Conservation (phyloP, 345 rosid species). For the Euclidium syriacum region DNA sequence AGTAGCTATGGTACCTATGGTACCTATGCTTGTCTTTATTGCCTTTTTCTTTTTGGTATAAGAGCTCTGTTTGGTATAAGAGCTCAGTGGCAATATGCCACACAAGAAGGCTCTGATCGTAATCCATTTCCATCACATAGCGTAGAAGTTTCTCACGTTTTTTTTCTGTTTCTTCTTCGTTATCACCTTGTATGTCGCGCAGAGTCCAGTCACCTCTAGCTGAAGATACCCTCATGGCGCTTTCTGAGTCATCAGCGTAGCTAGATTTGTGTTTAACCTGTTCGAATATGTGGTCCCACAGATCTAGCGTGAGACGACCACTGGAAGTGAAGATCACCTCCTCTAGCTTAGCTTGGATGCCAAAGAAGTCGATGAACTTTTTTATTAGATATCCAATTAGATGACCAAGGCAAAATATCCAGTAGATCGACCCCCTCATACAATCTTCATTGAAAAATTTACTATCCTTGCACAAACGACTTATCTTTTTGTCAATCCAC, state of each 20-base stretch:
- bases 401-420: not conserved
- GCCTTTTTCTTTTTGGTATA: slow-evolving; percentile 14
- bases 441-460: not conserved
- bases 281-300: slow-evolving; percentile 46
- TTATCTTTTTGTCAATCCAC: not conserved
- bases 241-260: slow-evolving; percentile 35
- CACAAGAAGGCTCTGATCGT: slow-evolving; percentile 41
- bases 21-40: too few relatives aligned
- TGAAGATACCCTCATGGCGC: slow-evolving; percentile 39
- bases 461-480: not conserved
- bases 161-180: not conserved
- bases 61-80: slow-evolving; percentile 34
- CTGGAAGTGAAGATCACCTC: slow-evolving; percentile 28
- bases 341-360: slow-evolving; percentile 34
- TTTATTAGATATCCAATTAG: not conserved
- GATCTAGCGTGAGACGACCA: slow-evolving; percentile 39
- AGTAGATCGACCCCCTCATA: not conserved
- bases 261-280: slow-evolving; percentile 39
- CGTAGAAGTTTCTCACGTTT: slow-evolving; percentile 23
- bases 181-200: slow-evolving; percentile 17
- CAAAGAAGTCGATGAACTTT: slow-evolving; percentile 13
- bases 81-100: slow-evolving; percentile 69
- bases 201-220: slow-evolving; percentile 61
- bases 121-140: slow-evolving; percentile 33
- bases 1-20: not conserved